Conservation (phyloP, 345 rosid species). For the Pugionium dolabratum region DNA sequence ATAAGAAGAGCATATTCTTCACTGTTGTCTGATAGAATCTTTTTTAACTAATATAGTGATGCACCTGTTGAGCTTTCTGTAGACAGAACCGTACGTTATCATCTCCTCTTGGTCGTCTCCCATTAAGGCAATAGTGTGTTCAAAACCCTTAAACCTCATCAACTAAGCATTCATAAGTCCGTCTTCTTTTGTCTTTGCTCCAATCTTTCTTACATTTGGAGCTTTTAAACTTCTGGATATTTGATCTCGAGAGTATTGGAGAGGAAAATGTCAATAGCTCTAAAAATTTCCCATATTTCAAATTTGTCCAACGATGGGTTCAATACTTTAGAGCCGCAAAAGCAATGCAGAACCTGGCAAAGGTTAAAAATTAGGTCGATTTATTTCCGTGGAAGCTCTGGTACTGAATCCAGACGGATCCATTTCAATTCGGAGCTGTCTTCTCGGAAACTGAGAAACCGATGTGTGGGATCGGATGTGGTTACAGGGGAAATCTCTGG, state of each 20-base stretch:
- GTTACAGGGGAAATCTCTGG: slow-evolving; percentile 31
- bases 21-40: no score
- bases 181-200: no score
- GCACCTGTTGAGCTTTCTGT: no score
- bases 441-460: slow-evolving; percentile 25
- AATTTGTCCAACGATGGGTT: slow-evolving; percentile 22
- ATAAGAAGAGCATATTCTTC: no score
- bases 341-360: slow-evolving; percentile 24
- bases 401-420: slow-evolving; percentile 24
- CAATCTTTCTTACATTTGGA: not conserved
- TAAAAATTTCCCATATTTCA: slow-evolving; percentile 31
- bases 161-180: no score
- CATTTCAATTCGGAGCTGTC: slow-evolving; percentile 25
- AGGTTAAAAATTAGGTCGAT: slow-evolving; percentile 19
- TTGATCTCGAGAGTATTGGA: not conserved
- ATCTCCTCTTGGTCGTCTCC: no score
- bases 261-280: slow-evolving; percentile 32
- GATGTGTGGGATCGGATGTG: slow-evolving; percentile 38
- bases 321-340: slow-evolving; percentile 17
- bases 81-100: no score
- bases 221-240: slow-evolving; percentile 3
- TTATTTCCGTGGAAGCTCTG: slow-evolving; percentile 24
- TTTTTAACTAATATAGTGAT: no score
- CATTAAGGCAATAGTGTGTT: no score
- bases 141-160: no score